Conservation (phyloP, 345 rosid species). For the Dipteronia sinensis region DNA sequence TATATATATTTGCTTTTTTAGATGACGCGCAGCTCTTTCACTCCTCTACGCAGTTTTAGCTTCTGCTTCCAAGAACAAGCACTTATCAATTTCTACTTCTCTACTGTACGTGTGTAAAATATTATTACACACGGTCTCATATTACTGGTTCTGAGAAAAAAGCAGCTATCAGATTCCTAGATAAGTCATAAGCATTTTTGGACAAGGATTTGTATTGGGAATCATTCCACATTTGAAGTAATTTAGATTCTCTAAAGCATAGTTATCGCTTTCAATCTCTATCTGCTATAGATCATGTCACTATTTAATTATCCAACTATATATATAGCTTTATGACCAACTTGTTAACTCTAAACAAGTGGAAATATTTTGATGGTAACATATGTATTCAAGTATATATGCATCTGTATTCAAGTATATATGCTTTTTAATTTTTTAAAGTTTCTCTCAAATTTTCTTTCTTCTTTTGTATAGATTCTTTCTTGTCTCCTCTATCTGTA, state of each 20-base stretch:
- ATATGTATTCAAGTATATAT: background rate
- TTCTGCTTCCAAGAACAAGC: background rate
- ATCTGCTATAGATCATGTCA: too few species aligned
- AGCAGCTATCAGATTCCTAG: background rate
- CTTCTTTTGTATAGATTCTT: too few species aligned
- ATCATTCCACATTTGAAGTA: background rate
- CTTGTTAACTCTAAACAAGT: background rate
- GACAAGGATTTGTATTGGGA: background rate
- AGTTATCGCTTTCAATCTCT: background rate
- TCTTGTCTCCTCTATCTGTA: conserved; percentile 2
- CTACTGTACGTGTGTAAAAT: background rate
- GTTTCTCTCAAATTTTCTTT: background rate
- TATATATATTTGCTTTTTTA: background rate
- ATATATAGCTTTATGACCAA: conserved; percentile 5
- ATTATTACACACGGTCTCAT: conserved; percentile 8
- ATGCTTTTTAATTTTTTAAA: background rate
- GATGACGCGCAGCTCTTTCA: background rate
- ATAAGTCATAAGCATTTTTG: background rate
- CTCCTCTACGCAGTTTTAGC: conserved; percentile 6
- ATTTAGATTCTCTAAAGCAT: background rate
- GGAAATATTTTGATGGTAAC: background rate
- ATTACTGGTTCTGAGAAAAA: conserved; percentile 1
- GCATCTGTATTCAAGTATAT: background rate
- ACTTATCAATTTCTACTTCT: background rate
- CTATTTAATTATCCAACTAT: background rate